Evolutionary conservation across 768 basidiomycete genomes (phyloP).

Genomic region (Steccherinum ochraceum): DNA sequence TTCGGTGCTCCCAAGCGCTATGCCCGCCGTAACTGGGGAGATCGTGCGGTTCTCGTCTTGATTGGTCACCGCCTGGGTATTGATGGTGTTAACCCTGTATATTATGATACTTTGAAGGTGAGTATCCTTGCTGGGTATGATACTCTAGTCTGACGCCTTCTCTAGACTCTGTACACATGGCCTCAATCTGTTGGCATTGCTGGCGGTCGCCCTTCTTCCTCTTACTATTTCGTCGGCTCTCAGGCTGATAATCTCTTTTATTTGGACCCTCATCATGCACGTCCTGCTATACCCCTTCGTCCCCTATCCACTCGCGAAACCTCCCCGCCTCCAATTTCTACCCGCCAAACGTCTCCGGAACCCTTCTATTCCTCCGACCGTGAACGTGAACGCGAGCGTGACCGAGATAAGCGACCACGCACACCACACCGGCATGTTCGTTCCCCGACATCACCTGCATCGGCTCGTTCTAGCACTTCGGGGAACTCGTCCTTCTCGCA

Average conservation of each 20-base stretch:
- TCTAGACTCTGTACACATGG: constrained; percentile 81
- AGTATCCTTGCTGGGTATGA: constrained; percentile 7
- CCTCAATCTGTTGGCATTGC: constrained; percentile 97
- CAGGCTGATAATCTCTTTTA: constrained; percentile 87
- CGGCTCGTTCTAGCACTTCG: constrained; percentile 15
- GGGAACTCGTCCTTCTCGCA: constrained; percentile 39
- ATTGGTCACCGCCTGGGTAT: constrained; percentile 84
- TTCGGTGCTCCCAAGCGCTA: constrained; percentile 23
- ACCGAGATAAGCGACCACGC: constrained; percentile 9
- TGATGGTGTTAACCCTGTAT: constrained; percentile 92
- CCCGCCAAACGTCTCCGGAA: constrained; percentile 20
- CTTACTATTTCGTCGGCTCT: constrained; percentile 94
- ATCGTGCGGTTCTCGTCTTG: constrained; percentile 77
- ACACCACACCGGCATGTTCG: constrained; percentile 17
- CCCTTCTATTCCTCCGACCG: constrained; percentile 14
- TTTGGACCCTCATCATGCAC: constrained; percentile 74
- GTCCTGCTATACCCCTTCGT: constrained; percentile 69
- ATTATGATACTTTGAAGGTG: constrained; percentile 81
- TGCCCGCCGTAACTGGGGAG: constrained; percentile 55
- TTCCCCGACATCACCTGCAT: constrained; percentile 21
- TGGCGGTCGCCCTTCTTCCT: constrained; percentile 93
- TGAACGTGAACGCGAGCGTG: constrained; percentile 14
- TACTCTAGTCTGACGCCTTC: neutral
- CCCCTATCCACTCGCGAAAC: constrained; percentile 29
- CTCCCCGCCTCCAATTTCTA: constrained; percentile 6